Evolutionary conservation across 2,329 filamentous ascomycete genomes (phyloP).

Genomic region (Aspergillus uvarum): DNA sequence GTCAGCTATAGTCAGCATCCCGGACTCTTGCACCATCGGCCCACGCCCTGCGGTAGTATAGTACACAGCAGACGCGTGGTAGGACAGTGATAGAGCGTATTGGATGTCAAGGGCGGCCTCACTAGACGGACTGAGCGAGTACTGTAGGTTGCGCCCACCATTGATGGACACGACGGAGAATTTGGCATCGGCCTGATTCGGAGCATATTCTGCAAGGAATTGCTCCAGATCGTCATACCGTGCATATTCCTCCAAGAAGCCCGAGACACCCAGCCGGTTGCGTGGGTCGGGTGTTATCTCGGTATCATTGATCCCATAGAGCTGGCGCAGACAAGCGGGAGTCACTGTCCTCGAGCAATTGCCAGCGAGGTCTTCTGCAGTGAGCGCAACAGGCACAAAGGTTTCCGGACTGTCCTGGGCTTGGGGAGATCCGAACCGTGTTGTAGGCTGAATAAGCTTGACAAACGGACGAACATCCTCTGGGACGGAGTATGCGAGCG

Average conservation of each 20-base stretch:
- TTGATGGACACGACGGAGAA: conserved; percentile 61
- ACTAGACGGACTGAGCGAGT: conserved; percentile 41
- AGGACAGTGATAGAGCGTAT: conserved; percentile 57
- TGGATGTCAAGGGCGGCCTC: conserved; percentile 68
- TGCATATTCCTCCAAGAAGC: conserved; percentile 54
- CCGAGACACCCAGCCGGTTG: conserved; percentile 48
- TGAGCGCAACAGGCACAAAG: conserved; percentile 15
- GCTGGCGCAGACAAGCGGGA: conserved; percentile 49
- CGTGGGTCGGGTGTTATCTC: conserved; percentile 32
- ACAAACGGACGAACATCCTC: conserved; percentile 54
- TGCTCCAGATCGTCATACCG: conserved; percentile 55
- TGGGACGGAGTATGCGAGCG: conserved; percentile 63
- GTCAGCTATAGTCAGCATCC: conserved; percentile 38
- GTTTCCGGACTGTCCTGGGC: conserved; percentile 42
- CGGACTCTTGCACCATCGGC: conserved; percentile 51
- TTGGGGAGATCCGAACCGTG: conserved; percentile 56
- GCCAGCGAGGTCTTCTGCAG: conserved; percentile 23
- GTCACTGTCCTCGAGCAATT: conserved; percentile 46
- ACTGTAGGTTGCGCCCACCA: conserved; percentile 54
- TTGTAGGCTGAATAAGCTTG: conserved; percentile 66
- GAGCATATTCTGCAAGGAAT: conserved; percentile 58
- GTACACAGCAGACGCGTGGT: conserved; percentile 55
- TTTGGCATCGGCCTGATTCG: conserved; percentile 51
- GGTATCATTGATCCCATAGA: conserved; percentile 48
- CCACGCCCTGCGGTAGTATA: conserved; percentile 62